phyloP scores from a whole-genome alignment of 148 eudicot genomes.

The Nepenthes mirabilis region DNA sequence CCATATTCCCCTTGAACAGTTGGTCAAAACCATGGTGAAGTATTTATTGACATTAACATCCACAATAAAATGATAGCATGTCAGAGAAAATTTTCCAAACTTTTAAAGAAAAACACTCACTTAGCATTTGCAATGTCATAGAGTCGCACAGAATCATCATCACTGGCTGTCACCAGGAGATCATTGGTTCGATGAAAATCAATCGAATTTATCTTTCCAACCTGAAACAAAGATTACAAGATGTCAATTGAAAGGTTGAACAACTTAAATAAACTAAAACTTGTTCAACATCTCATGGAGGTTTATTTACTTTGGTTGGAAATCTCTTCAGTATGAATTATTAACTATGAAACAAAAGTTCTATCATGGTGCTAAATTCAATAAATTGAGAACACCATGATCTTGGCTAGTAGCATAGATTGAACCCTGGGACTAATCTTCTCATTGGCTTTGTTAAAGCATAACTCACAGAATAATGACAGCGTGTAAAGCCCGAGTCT shows the following conservation, averaged over 20 bases:
- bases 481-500: too few species aligned
- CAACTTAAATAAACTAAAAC: not conserved
- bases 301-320: too few species aligned
- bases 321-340: too few species aligned
- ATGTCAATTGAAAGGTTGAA: not conserved
- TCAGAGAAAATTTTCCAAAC: not conserved
- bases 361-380: too few species aligned
- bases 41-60: not conserved
- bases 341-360: too few species aligned
- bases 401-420: too few species aligned
- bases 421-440: too few species aligned
- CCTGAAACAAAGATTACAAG: constrained; percentile 31
- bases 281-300: too few species aligned
- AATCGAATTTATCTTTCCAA: constrained; percentile 74
- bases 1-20: not conserved
- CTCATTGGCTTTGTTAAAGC: too few species aligned
- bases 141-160: constrained; percentile 88
- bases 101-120: constrained; percentile 27
- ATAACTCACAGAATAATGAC: too few species aligned
- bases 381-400: too few species aligned
- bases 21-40: too few species aligned
- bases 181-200: constrained; percentile 91
- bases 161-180: constrained; percentile 74
- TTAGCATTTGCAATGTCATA: constrained; percentile 81
- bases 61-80: not conserved